These are phyloP conservation scores for Blastomyces silverae DNA, from an alignment of 2,329 filamentous ascomycete species.

Conservation along the genomic window DNA sequence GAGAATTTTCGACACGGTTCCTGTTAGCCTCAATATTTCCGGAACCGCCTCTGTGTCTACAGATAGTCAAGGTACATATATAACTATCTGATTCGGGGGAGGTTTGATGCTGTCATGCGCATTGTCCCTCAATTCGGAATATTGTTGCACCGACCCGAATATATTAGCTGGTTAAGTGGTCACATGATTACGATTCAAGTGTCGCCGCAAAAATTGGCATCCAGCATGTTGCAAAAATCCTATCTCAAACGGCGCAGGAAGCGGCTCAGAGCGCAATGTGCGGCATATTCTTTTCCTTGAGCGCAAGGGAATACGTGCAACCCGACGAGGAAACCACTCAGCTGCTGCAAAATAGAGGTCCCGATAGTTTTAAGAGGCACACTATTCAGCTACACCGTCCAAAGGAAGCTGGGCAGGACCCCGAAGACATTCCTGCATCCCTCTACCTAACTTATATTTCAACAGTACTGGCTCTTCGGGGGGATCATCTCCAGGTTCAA, in stretches of 20 bases:
- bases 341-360: constrained; percentile 39
- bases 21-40: background rate
- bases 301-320: constrained; percentile 27
- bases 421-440: background rate
- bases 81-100: background rate
- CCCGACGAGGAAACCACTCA: constrained; percentile 31
- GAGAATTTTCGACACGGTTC: background rate
- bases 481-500: constrained; percentile 62
- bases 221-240: background rate
- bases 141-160: constrained; percentile 9
- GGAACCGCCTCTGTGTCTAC: background rate
- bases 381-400: constrained; percentile 23
- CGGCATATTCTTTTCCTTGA: constrained; percentile 50
- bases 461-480: constrained; percentile 85
- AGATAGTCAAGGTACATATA: background rate
- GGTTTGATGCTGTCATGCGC: background rate
- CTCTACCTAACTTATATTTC: constrained; percentile 56
- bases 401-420: background rate
- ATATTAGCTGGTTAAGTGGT: background rate
- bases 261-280: constrained; percentile 31
- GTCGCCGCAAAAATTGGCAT: background rate
- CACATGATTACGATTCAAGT: background rate
- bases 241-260: background rate
- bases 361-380: constrained; percentile 38
- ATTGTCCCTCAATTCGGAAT: constrained; percentile 7